phyloP scores from a whole-genome alignment of 495 filamentous ascomycete species.

The Penicillium argentinense region DNA sequence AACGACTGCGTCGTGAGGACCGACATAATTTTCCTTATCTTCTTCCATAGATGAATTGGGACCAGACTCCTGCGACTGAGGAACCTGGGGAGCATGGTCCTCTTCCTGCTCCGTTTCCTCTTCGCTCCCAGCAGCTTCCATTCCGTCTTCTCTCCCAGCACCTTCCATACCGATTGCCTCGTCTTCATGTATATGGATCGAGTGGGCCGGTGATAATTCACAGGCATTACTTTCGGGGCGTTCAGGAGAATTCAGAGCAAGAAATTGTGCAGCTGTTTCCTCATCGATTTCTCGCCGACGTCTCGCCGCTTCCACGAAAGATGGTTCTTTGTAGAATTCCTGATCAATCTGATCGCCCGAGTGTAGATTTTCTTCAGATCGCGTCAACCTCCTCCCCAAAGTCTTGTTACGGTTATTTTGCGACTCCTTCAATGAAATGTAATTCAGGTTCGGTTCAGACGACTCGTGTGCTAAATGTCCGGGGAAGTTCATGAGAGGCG shows the following conservation, averaged over 20 bases:
- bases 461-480: conserved; percentile 37
- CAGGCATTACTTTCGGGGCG: conserved; percentile 13
- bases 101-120: conserved; percentile 56
- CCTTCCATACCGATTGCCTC: conserved; percentile 8
- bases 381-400: conserved; percentile 39
- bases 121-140: conserved; percentile 40
- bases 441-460: conserved; percentile 47
- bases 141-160: conserved; percentile 46
- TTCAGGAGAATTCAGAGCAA: conserved; percentile 38
- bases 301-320: conserved; percentile 39
- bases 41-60: conserved; percentile 37
- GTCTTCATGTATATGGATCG: conserved; percentile 1
- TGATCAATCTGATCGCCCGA: conserved; percentile 44
- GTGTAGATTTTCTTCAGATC: conserved; percentile 37
- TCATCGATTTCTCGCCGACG: conserved; percentile 37
- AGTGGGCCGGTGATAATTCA: conserved; percentile 6
- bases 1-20: conserved; percentile 23
- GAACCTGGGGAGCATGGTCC: conserved; percentile 25
- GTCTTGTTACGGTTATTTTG: conserved; percentile 38
- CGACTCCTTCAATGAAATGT: conserved; percentile 54
- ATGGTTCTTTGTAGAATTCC: conserved; percentile 48
- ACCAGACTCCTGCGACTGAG: conserved; percentile 27
- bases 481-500: conserved; percentile 36
- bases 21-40: conserved; percentile 52
- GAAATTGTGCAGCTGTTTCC: conserved; percentile 41